Conservation (phyloP, 371 early-diverging fungal species). For the Encephalitozoon intestinalis region DNA sequence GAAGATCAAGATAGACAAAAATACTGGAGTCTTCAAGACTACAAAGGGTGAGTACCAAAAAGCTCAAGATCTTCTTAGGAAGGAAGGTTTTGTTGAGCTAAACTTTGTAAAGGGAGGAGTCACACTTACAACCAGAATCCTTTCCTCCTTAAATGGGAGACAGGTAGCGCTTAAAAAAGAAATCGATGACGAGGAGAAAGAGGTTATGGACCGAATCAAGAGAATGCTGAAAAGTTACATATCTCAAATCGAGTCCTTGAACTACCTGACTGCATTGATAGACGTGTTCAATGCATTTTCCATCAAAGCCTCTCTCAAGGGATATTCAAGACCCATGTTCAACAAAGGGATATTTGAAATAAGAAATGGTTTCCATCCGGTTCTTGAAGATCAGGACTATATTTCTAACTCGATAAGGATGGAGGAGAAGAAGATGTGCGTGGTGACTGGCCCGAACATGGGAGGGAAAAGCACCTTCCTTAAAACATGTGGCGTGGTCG, state of each 20-base stretch:
- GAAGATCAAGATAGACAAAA: slow-evolving; percentile 23
- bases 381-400: slow-evolving; percentile 46
- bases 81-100: slow-evolving; percentile 39
- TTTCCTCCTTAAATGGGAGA: slow-evolving; percentile 14
- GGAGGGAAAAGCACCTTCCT: slow-evolving; percentile 74
- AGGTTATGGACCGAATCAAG: slow-evolving; percentile 29
- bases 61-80: slow-evolving; percentile 29
- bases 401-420: slow-evolving; percentile 71
- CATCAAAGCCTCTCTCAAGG: slow-evolving; percentile 7
- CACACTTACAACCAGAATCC: slow-evolving; percentile 49
- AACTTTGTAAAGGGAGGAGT: slow-evolving; percentile 57
- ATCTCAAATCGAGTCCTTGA: slow-evolving; percentile 51
- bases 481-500: slow-evolving; percentile 73
- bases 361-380: slow-evolving; percentile 52
- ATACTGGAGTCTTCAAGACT: slow-evolving; percentile 45
- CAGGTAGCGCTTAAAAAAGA: slow-evolving; percentile 5
- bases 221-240: slow-evolving; percentile 19
- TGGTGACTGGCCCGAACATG: slow-evolving; percentile 94
- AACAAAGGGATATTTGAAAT: background rate
- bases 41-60: slow-evolving; percentile 49
- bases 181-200: slow-evolving; percentile 32
- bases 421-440: slow-evolving; percentile 70
- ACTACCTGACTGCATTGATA: slow-evolving; percentile 53
- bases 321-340: slow-evolving; percentile 42
- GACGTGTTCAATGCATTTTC: slow-evolving; percentile 58